Conservation (phyloP, 352 stramenopile genomes). For the Phytophthora europaea region DNA sequence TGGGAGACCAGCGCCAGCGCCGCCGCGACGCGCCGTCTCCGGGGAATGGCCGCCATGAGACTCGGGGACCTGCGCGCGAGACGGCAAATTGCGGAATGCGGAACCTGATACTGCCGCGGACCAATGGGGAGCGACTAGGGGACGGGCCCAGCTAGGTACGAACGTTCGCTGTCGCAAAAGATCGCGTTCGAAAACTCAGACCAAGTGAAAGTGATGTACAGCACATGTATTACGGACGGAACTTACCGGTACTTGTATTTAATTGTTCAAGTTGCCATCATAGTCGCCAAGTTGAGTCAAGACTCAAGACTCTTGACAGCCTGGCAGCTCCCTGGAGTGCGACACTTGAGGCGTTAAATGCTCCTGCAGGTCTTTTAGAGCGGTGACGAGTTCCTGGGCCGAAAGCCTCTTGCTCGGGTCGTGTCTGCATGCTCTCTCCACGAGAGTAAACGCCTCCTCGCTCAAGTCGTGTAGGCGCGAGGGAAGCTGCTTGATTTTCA, state of each 20-base stretch:
- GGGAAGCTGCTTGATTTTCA: neutral
- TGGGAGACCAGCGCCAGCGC: slow-evolving; percentile 11
- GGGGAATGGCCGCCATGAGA: slow-evolving; percentile 5
- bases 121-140: neutral
- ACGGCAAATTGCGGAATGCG: slow-evolving; percentile 28
- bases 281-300: no score
- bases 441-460: neutral
- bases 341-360: neutral
- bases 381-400: neutral
- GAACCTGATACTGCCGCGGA: neutral
- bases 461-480: neutral
- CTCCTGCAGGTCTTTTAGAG: neutral
- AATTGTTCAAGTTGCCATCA: no score
- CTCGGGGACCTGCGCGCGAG: neutral
- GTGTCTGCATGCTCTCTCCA: neutral
- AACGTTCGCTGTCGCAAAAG: neutral
- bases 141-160: neutral
- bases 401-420: neutral
- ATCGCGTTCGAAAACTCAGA: neutral
- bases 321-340: no score
- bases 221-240: no score
- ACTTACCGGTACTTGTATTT: no score
- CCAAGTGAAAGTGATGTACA: neutral
- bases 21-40: neutral
- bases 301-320: no score